Conservation (phyloP, 2,329 filamentous ascomycete species). For the Colletotrichum paranaense region DNA sequence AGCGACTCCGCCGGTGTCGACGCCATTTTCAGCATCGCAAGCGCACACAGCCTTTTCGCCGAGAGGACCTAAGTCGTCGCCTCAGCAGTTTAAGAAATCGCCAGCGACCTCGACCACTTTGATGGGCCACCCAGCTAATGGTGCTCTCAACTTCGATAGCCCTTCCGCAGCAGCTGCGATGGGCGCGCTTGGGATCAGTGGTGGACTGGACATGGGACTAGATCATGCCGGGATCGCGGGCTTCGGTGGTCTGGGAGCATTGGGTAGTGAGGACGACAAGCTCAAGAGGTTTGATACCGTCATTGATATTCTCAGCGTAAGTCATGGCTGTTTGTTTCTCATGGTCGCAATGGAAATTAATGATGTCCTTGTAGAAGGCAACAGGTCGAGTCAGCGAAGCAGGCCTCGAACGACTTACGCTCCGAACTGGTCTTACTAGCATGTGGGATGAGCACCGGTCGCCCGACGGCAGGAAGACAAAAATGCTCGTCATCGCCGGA, state of each 20-base stretch:
- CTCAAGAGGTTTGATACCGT: slow-evolving; percentile 65
- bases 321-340: slow-evolving; percentile 44
- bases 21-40: slow-evolving; percentile 69
- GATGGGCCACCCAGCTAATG: slow-evolving; percentile 57
- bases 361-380: slow-evolving; percentile 24
- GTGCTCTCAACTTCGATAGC: slow-evolving; percentile 71
- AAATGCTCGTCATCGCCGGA: slow-evolving; percentile 71
- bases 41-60: slow-evolving; percentile 70
- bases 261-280: slow-evolving; percentile 65
- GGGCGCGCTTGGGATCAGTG: slow-evolving; percentile 63
- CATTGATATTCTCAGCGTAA: slow-evolving; percentile 61
- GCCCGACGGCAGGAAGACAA: slow-evolving; percentile 59
- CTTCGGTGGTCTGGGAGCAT: slow-evolving; percentile 49
- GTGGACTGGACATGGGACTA: slow-evolving; percentile 62
- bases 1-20: slow-evolving; percentile 74
- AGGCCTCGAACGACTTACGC: slow-evolving; percentile 77
- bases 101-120: slow-evolving; percentile 64
- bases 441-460: slow-evolving; percentile 67
- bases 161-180: slow-evolving; percentile 72
- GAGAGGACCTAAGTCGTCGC: slow-evolving; percentile 67
- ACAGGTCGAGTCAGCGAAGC: slow-evolving; percentile 79
- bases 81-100: slow-evolving; percentile 73
- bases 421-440: slow-evolving; percentile 73
- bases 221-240: slow-evolving; percentile 62
- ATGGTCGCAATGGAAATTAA: slow-evolving; percentile 40